Base-by-base conservation (phyloP, 2,329 filamentous ascomycete species). In the Uncinocarpus reesii region DNA sequence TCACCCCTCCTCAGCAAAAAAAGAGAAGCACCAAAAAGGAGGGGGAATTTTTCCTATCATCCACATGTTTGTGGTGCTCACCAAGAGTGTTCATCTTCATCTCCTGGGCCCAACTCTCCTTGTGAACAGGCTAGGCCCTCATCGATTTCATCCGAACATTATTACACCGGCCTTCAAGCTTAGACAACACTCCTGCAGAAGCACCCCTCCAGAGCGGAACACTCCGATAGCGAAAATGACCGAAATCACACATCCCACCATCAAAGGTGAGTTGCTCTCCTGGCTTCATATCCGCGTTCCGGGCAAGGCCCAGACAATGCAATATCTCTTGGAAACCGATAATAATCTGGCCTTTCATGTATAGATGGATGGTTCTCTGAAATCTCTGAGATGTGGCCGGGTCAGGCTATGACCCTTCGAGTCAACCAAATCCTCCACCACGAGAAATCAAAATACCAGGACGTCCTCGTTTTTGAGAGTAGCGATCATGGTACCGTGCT, bases 341-440 rank as follows among this genome's bases (percentile, higher is more conserved):
- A 34, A 37, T 43, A 26, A 34, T 42, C 28, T 49, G 18, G 21
- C 51, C 16, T 38, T 23, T 29, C 48, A 46, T 29, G 38, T 51
- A 13, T 59, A 95, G 92, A 96, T 95, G 92, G 90, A 75, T 98
- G 92, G 92, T 98, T 98, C 84, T 86, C 88, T 71, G 92, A 98
- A 76, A 89, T 95, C 73, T 94, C 86, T 60, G 76, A 92, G 66
- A 96, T 98, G 90, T 98, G 92, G 92, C 90, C 92, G 55, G 87
- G 92, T 68, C 92, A 96, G 76, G 92, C 92, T 68, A 96, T 96
- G 90, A 95, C 86, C 60, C 83, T 95, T 67, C 88, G 86, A 72
- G 92, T 98, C 71, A 90, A 98, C 70, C 86, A 95, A 77, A 83
- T 98, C 64, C 78, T 98, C 55, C 89, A 95, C 79, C 90, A 96